These are phyloP conservation scores for Arctostaphylos glauca DNA, from an alignment of 148 eudicot species.

Conservation along the genomic window DNA sequence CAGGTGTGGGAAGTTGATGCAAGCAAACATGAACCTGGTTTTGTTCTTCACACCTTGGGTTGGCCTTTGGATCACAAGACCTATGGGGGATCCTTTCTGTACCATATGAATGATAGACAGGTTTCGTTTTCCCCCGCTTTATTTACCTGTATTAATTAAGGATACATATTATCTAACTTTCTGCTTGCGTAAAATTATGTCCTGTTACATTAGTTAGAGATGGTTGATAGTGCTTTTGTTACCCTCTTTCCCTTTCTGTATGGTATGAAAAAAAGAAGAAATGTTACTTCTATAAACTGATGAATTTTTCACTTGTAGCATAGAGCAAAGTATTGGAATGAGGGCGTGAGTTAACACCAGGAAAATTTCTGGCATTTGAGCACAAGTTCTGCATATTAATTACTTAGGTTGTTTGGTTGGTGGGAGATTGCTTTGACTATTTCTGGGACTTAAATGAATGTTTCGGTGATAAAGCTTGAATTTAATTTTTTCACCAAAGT, in stretches of 20 bases:
- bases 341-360: neutral
- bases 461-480: neutral
- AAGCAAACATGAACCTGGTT: conserved; percentile 78
- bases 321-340: neutral
- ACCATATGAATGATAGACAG: conserved; percentile 93
- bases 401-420: neutral
- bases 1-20: conserved; percentile 93
- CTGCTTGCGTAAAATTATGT: neutral
- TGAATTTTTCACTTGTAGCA: neutral
- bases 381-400: neutral
- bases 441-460: neutral
- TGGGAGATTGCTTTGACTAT: neutral
- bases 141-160: neutral
- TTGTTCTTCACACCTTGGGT: conserved; percentile 85
- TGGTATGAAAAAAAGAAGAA: neutral
- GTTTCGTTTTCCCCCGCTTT: conserved; percentile 30
- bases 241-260: neutral
- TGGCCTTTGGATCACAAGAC: conserved; percentile 92
- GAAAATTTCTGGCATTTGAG: neutral
- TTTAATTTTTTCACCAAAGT: neutral
- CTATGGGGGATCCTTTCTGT: conserved; percentile 94
- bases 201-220: neutral
- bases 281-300: neutral
- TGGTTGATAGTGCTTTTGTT: neutral
- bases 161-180: neutral